Base-by-base conservation (phyloP, 768 basidiomycete species). In the Cubamyces sp. region DNA sequence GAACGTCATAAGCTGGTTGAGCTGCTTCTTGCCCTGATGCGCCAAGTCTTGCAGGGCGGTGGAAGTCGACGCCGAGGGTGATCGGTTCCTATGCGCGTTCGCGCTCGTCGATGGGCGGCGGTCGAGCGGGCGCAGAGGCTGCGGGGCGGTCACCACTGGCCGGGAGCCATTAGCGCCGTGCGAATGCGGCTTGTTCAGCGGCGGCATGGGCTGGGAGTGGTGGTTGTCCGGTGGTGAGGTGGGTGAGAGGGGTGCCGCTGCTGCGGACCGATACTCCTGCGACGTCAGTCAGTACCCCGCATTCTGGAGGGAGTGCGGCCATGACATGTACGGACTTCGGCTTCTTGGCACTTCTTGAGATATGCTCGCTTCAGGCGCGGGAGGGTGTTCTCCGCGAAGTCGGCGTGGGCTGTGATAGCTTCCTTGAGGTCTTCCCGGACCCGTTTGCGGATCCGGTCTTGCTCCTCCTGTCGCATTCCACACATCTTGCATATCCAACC, bases 341-440 rank as follows among this genome's bases (percentile, higher is more conserved):
- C 87, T 66, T 95, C 93, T 51, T 88, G 85, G 71, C 91, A 93
- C 74, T 92, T 95, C 77, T 88, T 92, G 23, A 84, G 74, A 71
- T 97, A 97, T 43, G 81, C 76, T 52, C 85, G 81, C 77, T 93
- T 95, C 54, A 96, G 75, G 68, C 86, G 89, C 1, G 94, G 94
- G 9, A 96, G 78, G n/a, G 82, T 78, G 57, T 81, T 85, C 70
- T 93, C 92, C 12, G 87, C 87, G 70, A 87, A 94, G 34, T 96
- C 94, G 34, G 83, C 83, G 73, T 96, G 94, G 37, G 89, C 85
- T 56, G 74, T 66, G n/a, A 79, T 78, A 0, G 94, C 92, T 9
- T 86, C 86, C 73, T 93, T 94, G 57, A 96, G 74, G 71, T 96
- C 94, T 70, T 96, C 94, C 72, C 91, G 93, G 73, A 97, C 90